phyloP scores from a whole-genome alignment of 371 early-diverging fungal genomes.

The Actinomortierella ambigua region DNA sequence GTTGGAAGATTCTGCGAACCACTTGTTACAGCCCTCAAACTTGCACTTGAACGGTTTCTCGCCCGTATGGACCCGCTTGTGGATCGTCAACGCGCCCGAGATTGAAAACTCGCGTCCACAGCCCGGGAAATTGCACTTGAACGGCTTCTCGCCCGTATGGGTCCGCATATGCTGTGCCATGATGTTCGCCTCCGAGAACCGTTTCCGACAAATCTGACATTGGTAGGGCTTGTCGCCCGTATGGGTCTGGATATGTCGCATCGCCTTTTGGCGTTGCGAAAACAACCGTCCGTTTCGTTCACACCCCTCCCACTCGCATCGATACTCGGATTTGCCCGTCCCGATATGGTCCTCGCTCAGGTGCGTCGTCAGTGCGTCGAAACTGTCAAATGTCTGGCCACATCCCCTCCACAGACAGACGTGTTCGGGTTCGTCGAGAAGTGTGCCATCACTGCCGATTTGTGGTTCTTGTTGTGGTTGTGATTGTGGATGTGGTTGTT shows the following conservation, averaged over 20 bases:
- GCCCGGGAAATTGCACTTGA: slow-evolving; percentile 67
- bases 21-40: slow-evolving; percentile 70
- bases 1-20: slow-evolving; percentile 80
- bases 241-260: slow-evolving; percentile 88
- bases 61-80: slow-evolving; percentile 69
- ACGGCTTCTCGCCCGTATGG: slow-evolving; percentile 91
- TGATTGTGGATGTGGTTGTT: not conserved
- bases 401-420: slow-evolving; percentile 71
- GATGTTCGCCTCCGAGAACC: slow-evolving; percentile 83
- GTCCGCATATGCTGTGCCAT: slow-evolving; percentile 85
- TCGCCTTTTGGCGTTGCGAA: slow-evolving; percentile 79
- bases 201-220: slow-evolving; percentile 76
- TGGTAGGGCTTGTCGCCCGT: slow-evolving; percentile 86
- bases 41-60: slow-evolving; percentile 82
- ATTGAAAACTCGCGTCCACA: slow-evolving; percentile 81
- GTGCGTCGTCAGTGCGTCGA: slow-evolving; percentile 73
- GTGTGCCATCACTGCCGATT: slow-evolving; percentile 4
- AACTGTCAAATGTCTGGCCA: slow-evolving; percentile 55
- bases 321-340: slow-evolving; percentile 69
- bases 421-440: slow-evolving; percentile 44
- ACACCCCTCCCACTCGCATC: slow-evolving; percentile 84
- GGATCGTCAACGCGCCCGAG: slow-evolving; percentile 73
- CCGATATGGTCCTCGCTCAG: slow-evolving; percentile 81
- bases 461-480: slow-evolving; percentile 16
- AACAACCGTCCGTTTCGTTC: slow-evolving; percentile 70